Base-by-base conservation (phyloP, 2,329 filamentous ascomycete species). In the Pezicula carpinea region DNA sequence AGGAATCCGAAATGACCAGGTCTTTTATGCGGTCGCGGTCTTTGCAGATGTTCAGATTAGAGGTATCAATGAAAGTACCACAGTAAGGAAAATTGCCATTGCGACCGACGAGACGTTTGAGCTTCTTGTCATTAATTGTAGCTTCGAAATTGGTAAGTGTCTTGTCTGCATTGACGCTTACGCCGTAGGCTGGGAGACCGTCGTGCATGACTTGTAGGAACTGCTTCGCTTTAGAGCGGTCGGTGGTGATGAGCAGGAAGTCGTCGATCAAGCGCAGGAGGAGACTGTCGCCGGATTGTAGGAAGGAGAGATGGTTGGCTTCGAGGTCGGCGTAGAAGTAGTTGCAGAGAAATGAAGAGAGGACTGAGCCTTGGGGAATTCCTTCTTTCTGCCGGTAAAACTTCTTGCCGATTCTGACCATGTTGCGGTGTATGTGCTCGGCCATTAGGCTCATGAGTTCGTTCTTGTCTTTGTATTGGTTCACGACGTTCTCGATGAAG, bases 321-420 rank as follows among this genome's bases (percentile, higher is more conserved):
- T 99, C 93, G 1, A 97, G 77, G 52, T 93, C 83, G 5, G 88
- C 91, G 62, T 99, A 99, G 66, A 97, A 96, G 67, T 95, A 92
- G 67, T 90, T 97, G 73, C 93, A 97, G 5, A 99, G 74, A 34
- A 90, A 74, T 36, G 85, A 87, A 0, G 91, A 96, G 5, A 99
- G 64, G 1, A 96, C 78, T 0, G 91, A 96, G 6, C 93, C 93
- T 65, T 99, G 93, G 0, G 93, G 91, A 33, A 99, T 97, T 13
- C 93, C 93, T 18, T 77, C 72, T 64, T 83, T 92, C 64, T 99
- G 93, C 19, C 89, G 80, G 64, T 93, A 96, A 64, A 83, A 90
- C 56, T 85, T 88, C 68, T 90, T 92, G 40, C 90, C 91, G 33
- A 97, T 84, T 61, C 87, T 89, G 60, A 99, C 82, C 21, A 96